These are phyloP conservation scores for Cudoniella acicularis DNA, from an alignment of 495 filamentous ascomycete genomes.

Conservation along the genomic window DNA sequence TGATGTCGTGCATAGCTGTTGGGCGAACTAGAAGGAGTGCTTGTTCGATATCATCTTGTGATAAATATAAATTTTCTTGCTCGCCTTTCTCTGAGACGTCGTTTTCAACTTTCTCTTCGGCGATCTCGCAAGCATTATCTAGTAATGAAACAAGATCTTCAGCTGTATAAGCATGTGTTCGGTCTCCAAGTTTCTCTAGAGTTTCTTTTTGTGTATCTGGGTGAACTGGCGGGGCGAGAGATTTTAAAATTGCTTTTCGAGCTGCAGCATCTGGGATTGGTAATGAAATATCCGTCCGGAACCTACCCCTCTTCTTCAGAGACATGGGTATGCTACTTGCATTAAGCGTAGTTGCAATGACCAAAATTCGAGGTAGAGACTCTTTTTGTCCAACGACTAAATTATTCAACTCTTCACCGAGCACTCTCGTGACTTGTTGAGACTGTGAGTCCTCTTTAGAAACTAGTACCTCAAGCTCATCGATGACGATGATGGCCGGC, in stretches of 20 bases:
- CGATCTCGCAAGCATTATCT: constrained; percentile 32
- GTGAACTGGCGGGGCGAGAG: constrained; percentile 36
- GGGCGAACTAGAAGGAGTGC: constrained; percentile 55
- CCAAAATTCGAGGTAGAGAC: constrained; percentile 38
- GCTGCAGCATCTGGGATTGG: constrained; percentile 71
- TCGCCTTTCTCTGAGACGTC: constrained; percentile 23
- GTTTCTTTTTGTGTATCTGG: constrained; percentile 34
- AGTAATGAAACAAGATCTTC: constrained; percentile 43
- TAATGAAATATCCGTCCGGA: constrained; percentile 72
- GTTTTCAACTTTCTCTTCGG: constrained; percentile 22
- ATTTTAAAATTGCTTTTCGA: constrained; percentile 69
- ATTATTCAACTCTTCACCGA: constrained; percentile 51
- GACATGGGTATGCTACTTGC: constrained; percentile 71
- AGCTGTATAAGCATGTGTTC: constrained; percentile 52
- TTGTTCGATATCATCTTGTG: constrained; percentile 39
- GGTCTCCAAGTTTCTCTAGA: constrained; percentile 41
- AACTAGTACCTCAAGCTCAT: constrained; percentile 73
- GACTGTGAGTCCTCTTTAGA: constrained; percentile 55
- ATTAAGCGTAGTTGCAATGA: constrained; percentile 71
- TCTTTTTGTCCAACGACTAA: constrained; percentile 29
- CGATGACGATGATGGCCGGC: constrained; percentile 80
- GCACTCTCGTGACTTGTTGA: constrained; percentile 40
- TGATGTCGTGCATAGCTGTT: constrained; percentile 86
- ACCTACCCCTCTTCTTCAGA: constrained; percentile 61
- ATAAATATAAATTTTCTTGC: constrained; percentile 24